phyloP scores from a whole-genome alignment of 164 flowering plant genomes.

The Vitis amurensis region DNA sequence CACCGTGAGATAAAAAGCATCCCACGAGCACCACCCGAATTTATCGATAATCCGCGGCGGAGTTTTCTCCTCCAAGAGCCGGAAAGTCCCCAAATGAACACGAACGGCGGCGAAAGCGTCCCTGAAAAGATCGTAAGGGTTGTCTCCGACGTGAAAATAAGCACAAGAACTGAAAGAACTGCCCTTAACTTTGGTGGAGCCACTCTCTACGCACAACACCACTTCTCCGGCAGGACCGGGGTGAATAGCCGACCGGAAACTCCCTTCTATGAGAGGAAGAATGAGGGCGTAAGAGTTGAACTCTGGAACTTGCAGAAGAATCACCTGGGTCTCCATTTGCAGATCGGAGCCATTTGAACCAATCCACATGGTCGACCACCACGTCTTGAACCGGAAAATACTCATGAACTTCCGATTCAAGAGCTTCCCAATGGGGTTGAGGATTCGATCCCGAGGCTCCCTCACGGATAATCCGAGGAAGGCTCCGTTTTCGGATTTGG shows the following conservation, averaged over 20 bases:
- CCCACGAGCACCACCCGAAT: conserved; percentile 1
- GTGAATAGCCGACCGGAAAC: neutral
- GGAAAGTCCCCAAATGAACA: neutral
- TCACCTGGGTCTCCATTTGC: neutral
- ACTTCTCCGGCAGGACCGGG: neutral
- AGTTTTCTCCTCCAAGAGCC: neutral
- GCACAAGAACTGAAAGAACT: neutral
- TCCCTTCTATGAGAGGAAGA: neutral
- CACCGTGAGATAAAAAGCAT: conserved; percentile 4
- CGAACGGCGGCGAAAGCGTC: neutral
- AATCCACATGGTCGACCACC: conserved; percentile 18
- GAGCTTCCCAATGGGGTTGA: conserved; percentile 7
- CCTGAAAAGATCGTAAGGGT: neutral
- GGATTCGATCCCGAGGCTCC: neutral
- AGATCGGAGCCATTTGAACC: conserved; percentile 1
- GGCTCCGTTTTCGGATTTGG: neutral
- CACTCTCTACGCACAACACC: neutral
- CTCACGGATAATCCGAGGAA: neutral
- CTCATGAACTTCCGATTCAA: neutral
- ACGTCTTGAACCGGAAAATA: conserved; percentile 15
- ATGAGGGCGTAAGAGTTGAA: neutral
- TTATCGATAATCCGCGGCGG: neutral
- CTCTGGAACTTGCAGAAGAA: neutral
- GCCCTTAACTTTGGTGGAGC: neutral
- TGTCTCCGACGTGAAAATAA: neutral